These are phyloP conservation scores for Lachnellula arida DNA, from an alignment of 2,329 filamentous ascomycete genomes.

Conservation along the genomic window DNA sequence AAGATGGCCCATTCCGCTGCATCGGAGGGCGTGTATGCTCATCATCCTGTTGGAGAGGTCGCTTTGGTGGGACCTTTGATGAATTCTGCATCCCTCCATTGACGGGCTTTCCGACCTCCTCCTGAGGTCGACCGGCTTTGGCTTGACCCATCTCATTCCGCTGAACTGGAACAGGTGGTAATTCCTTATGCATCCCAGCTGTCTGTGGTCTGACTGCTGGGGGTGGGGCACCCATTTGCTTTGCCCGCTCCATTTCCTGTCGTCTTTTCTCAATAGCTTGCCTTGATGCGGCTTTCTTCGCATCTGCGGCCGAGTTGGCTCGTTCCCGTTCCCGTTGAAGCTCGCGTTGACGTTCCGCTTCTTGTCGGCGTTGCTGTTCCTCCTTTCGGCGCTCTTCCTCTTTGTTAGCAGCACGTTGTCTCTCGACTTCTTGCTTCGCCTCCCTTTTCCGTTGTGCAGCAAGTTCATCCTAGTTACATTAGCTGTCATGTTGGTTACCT, in stretches of 20 bases:
- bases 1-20: slow-evolving; percentile 54
- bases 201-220: slow-evolving; percentile 48
- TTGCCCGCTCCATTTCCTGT: slow-evolving; percentile 55
- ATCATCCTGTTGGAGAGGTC: slow-evolving; percentile 64
- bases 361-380: slow-evolving; percentile 54
- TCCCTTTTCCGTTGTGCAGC: slow-evolving; percentile 75
- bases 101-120: slow-evolving; percentile 57
- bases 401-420: slow-evolving; percentile 63
- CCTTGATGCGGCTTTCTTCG: slow-evolving; percentile 62
- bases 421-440: slow-evolving; percentile 75
- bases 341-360: slow-evolving; percentile 46
- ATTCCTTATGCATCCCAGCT: slow-evolving; percentile 40
- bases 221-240: slow-evolving; percentile 59
- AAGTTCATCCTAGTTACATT: slow-evolving; percentile 58
- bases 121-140: slow-evolving; percentile 45
- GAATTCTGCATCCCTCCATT: slow-evolving; percentile 57
- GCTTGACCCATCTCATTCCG: slow-evolving; percentile 23
- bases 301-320: slow-evolving; percentile 46
- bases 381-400: slow-evolving; percentile 61
- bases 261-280: slow-evolving; percentile 49
- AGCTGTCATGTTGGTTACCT: neutral
- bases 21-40: slow-evolving; percentile 38
- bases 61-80: slow-evolving; percentile 69
- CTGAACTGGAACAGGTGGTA: slow-evolving; percentile 27
- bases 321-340: slow-evolving; percentile 38